Base-by-base conservation (phyloP, 2,329 filamentous ascomycete species). In the Cordyceps fumosorosea region DNA sequence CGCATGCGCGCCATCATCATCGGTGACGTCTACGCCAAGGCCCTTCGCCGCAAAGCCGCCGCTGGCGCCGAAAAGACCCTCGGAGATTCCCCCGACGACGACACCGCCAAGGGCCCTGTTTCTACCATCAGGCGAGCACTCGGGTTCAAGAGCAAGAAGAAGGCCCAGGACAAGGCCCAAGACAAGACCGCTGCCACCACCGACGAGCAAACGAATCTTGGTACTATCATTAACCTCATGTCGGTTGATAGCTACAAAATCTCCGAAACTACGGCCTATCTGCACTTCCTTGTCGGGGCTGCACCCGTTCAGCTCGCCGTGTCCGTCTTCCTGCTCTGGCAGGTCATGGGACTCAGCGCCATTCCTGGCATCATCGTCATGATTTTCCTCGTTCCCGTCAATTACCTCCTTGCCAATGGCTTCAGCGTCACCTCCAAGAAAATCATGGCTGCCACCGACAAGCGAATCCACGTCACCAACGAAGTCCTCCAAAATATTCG, bases 191-290 rank as follows among this genome's bases (percentile, higher is more conserved):
- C 68, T 2, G 71, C 66, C 14, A 66, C 64, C 26, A 67, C 77
- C 20, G 88, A 91, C 65, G 84, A 89, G 63, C 91, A 96, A 76
- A 93, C 92, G 45, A 97, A 95, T 64, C 83, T 96, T 56, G 95
- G 96, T 65, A 96, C 95, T n/a, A 97, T 99, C 70, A 99, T 99
- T 79, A 99, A 98, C 74, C 81, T 99, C 67, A 99, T 99, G 95
- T 96, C 95, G 12, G 96, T 99, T 47, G 96, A 99, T 78, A 97
- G 93, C 54, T 98, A 98, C 85, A 99, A 99, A 77, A 91, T 99
- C 61, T 90, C 91, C 65, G 95, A 99, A 72, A 88, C 96, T 63
- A 95, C 91, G 44, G 90, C 93, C 0, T 99, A 99, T 73, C 80
- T 99, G 37, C 95, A 99, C 75, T 99, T 96, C 75, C 80, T 99